Evolutionary conservation across 352 stramenopile genomes (phyloP).

Genomic region (Pythium aphanidermatum): DNA sequence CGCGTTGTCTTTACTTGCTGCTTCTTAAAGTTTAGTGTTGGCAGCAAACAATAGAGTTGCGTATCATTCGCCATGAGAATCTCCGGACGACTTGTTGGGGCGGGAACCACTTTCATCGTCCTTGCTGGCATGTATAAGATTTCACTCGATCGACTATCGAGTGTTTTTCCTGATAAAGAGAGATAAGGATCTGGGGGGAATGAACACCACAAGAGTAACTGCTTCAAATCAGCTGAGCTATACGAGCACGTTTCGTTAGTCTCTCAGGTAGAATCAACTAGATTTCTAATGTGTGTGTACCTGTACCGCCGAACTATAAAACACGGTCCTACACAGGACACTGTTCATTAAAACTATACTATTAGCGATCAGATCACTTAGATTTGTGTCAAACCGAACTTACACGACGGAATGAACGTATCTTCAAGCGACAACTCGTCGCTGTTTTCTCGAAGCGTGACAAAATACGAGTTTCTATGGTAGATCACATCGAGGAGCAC

Average conservation of each 20-base stretch:
- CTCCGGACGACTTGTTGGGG: background rate
- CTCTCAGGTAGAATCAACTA: background rate
- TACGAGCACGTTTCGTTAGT: background rate
- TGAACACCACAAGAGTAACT: conserved; percentile 56
- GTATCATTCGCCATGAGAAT: conserved; percentile 49
- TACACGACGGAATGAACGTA: conserved; percentile 54
- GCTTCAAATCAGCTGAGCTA: conserved; percentile 38
- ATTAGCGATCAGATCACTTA: background rate
- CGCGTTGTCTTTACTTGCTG: background rate
- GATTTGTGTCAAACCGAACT: background rate
- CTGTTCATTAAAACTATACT: conserved; percentile 16
- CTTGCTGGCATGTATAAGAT: background rate
- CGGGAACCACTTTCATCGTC: conserved; percentile 17
- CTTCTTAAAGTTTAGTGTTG: background rate
- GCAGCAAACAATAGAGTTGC: conserved; percentile 49
- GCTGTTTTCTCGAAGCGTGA: conserved; percentile 41
- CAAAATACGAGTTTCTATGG: conserved; percentile 55
- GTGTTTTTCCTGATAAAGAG: conserved; percentile 6
- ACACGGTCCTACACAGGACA: conserved; percentile 43
- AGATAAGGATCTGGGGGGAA: conserved; percentile 16
- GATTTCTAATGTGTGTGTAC: no score
- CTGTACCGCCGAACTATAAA: conserved; percentile 48
- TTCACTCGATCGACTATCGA: background rate
- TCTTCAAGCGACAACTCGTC: conserved; percentile 55
- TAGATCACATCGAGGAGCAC: conserved; percentile 63